Conservation (phyloP, 2,329 filamentous ascomycete genomes). For the Chaetomium sp. region DNA sequence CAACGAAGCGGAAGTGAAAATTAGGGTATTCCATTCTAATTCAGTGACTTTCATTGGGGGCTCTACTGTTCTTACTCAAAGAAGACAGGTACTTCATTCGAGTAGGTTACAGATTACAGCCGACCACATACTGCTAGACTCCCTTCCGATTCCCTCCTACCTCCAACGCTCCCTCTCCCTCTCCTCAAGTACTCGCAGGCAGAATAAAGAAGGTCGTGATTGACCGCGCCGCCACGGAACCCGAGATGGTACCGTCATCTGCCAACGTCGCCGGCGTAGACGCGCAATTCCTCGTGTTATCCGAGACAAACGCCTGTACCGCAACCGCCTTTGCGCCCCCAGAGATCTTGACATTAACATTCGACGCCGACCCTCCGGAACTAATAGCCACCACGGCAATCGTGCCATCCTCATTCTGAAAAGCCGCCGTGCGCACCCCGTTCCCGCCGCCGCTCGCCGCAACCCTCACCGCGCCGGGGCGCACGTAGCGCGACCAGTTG, state of each 20-base stretch:
- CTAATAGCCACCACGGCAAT: conserved; percentile 44
- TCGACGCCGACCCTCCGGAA: conserved; percentile 30
- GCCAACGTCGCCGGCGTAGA: conserved; percentile 30
- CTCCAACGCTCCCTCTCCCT: too few relatives aligned
- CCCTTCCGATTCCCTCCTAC: too few relatives aligned
- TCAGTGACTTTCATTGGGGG: neutral
- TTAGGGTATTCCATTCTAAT: neutral
- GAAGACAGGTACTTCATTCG: too few relatives aligned
- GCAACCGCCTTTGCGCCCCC: conserved; percentile 25
- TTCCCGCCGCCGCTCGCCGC: conserved; percentile 35
- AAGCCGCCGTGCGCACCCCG: conserved; percentile 41
- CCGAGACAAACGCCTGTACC: conserved; percentile 35
- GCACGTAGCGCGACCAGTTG: conserved; percentile 44
- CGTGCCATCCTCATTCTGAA: conserved; percentile 44
- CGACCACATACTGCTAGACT: neutral
- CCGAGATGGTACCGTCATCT: conserved; percentile 34
- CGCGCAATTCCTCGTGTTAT: conserved; percentile 35
- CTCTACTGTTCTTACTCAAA: neutral
- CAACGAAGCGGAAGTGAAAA: neutral
- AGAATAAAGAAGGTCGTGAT: conserved; percentile 35
- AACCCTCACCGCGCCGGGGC: conserved; percentile 43
- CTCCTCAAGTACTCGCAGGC: conserved; percentile 6
- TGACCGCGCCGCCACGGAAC: conserved; percentile 40
- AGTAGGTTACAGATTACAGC: neutral
- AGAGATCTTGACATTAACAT: conserved; percentile 28